A percentile compares a stretch with the other conserved stretches of the same genome.
Conservation (phyloP, 2,329 filamentous ascomycete species). For the Pestalotiopsis fici region DNA sequence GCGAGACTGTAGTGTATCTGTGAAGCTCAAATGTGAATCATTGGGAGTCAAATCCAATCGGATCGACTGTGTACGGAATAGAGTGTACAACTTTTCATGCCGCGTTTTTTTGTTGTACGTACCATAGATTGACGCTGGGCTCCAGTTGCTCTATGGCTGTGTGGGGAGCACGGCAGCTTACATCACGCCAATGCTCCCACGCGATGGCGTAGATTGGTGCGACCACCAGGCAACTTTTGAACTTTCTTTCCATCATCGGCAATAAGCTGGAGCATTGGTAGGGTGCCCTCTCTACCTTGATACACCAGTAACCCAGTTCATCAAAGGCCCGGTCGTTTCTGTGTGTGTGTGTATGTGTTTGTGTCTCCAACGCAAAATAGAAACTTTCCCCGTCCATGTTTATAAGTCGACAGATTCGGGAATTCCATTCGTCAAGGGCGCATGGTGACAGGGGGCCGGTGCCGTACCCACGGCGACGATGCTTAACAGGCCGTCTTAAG, state of each 20-base stretch:
- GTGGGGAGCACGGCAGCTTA: not conserved
- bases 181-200: not conserved
- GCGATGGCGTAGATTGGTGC: not conserved
- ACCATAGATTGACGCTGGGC: not conserved
- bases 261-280: not conserved
- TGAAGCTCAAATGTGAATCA: not conserved
- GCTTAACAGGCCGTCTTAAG: slow-evolving; percentile 8
- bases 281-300: too few relatives aligned
- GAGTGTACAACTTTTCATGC: not conserved
- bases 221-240: not conserved
- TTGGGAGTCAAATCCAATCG: not conserved
- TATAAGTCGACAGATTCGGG: not conserved
- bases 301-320: too few relatives aligned
- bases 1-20: not conserved
- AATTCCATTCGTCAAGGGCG: not conserved
- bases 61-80: not conserved
- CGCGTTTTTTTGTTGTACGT: not conserved
- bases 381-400: not conserved
- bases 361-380: not conserved
- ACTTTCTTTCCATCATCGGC: not conserved
- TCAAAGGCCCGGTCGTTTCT: not conserved
- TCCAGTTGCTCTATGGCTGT: too few relatives aligned
- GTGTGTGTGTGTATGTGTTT: not conserved
- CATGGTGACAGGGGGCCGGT: not conserved
- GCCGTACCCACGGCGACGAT: slow-evolving; percentile 9